A percentile compares a stretch with the other conserved stretches of the same genome.
These are phyloP conservation scores for Linnemannia zychae DNA, from an alignment of 192 early-diverging fungal genomes.

Conservation along the genomic window DNA sequence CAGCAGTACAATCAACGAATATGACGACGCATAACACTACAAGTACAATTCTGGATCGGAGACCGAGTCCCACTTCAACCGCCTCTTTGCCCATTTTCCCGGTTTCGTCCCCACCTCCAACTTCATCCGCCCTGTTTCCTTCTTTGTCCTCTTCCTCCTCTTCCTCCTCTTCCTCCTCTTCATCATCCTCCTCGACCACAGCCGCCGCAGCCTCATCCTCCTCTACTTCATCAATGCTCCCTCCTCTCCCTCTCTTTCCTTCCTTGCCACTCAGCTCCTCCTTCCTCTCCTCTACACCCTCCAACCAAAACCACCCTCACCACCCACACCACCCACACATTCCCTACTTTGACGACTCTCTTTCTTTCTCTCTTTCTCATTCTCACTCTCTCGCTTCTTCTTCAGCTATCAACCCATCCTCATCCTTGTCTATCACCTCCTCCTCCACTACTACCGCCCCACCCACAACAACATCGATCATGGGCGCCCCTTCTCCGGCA, in stretches of 20 bases:
- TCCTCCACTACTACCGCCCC: not conserved
- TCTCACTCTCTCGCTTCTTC: not conserved
- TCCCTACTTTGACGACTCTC: not conserved
- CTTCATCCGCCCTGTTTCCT: not conserved
- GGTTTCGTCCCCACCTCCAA: not conserved
- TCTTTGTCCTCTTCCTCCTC: not conserved
- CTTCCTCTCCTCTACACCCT: not conserved
- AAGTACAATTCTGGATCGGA: not conserved
- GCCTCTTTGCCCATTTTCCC: not conserved
- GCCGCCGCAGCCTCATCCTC: not conserved
- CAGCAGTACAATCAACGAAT: not conserved
- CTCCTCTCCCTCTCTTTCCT: constrained; percentile 11
- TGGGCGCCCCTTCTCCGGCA: not conserved
- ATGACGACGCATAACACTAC: not conserved
- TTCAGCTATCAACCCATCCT: not conserved
- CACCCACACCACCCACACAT: constrained; percentile 5
- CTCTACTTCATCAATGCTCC: not conserved
- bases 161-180: not conserved
- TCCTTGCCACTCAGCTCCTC: constrained; percentile 10
- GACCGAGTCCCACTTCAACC: not conserved
- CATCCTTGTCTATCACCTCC: not conserved
- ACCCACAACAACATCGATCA: not conserved
- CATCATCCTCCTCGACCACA: not conserved
- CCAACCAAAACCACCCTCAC: not conserved
- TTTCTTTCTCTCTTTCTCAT: not conserved